phyloP scores from a whole-genome alignment of 805 yeast species.

The Starmera amethionina region DNA sequence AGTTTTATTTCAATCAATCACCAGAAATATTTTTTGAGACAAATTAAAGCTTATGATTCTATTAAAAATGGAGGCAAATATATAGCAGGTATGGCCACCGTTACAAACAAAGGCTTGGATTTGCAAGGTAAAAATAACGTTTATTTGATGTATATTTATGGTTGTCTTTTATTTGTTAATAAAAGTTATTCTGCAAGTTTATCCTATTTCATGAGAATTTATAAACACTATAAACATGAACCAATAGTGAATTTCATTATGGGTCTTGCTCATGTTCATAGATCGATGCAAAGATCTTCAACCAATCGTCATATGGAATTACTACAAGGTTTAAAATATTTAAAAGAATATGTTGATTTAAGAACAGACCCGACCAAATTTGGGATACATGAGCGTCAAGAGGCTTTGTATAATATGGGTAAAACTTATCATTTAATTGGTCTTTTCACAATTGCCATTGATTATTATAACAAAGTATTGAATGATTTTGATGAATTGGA shows the following conservation, averaged over 20 bases:
- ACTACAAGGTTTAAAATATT: slow-evolving; percentile 74
- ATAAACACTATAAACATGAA: slow-evolving; percentile 56
- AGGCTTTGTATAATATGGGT: slow-evolving; percentile 75
- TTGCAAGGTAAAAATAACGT: slow-evolving; percentile 43
- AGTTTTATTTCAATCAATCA: slow-evolving; percentile 69
- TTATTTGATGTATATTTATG: slow-evolving; percentile 69
- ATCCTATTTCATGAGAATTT: slow-evolving; percentile 66
- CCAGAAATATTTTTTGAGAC: slow-evolving; percentile 85
- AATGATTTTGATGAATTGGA: slow-evolving; percentile 25
- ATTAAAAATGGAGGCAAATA: slow-evolving; percentile 37
- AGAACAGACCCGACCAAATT: slow-evolving; percentile 28
- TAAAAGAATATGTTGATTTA: slow-evolving; percentile 58
- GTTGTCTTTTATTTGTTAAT: slow-evolving; percentile 70
- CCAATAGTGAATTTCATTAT: slow-evolving; percentile 69
- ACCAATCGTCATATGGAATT: slow-evolving; percentile 80
- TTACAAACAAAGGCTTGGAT: slow-evolving; percentile 42
- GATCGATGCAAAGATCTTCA: slow-evolving; percentile 87
- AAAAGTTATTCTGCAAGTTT: slow-evolving; percentile 77
- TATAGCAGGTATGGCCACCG: slow-evolving; percentile 73
- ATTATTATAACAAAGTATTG: slow-evolving; percentile 64
- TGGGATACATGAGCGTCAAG: slow-evolving; percentile 48
- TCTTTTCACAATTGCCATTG: slow-evolving; percentile 59
- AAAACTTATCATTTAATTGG: slow-evolving; percentile 81
- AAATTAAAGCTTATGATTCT: slow-evolving; percentile 81
- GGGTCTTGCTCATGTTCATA: slow-evolving; percentile 76